Evolutionary conservation across 306 rosid species (phyloP).

Genomic region (Castanea crenata): DNA sequence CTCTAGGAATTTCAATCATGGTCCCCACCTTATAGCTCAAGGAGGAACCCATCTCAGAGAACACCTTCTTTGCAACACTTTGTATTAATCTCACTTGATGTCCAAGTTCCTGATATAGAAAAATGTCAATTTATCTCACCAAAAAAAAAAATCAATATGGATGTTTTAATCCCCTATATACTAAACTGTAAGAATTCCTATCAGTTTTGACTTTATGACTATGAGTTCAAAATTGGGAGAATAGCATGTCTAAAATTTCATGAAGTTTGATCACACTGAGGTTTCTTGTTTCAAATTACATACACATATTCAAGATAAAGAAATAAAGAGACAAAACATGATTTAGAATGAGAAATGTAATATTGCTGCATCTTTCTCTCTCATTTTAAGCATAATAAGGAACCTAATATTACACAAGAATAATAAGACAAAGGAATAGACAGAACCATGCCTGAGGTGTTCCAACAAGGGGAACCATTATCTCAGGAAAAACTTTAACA

Average conservation of each 20-base stretch:
- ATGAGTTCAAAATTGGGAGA: neutral
- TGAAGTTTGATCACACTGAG: neutral
- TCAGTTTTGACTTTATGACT: neutral
- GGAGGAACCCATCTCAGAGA: constrained; percentile 78
- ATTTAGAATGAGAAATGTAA: neutral
- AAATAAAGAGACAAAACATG: neutral
- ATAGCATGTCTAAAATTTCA: neutral
- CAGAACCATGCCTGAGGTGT: constrained; percentile 74
- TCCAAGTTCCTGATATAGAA: constrained; percentile 59
- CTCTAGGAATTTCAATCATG: constrained; percentile 98
- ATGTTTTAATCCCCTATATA: neutral
- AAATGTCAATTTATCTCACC: neutral
- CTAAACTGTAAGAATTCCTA: neutral
- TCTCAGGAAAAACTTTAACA: constrained; percentile 77
- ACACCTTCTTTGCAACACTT: constrained; percentile 68
- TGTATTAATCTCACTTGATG: constrained; percentile 73
- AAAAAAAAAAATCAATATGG: neutral
- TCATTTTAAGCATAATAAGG: neutral
- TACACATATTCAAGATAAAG: neutral
- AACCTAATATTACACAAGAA: constrained; percentile 12
- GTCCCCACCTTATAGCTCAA: constrained; percentile 85
- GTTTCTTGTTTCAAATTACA: constrained; percentile 16
- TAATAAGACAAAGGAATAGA: constrained; percentile 13
- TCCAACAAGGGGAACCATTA: constrained; percentile 98
- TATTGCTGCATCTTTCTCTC: neutral